A percentile compares a stretch with the other conserved stretches of the same genome.
Conservation (phyloP, 2,329 filamentous ascomycete species). For the Colletotrichum sublineola region DNA sequence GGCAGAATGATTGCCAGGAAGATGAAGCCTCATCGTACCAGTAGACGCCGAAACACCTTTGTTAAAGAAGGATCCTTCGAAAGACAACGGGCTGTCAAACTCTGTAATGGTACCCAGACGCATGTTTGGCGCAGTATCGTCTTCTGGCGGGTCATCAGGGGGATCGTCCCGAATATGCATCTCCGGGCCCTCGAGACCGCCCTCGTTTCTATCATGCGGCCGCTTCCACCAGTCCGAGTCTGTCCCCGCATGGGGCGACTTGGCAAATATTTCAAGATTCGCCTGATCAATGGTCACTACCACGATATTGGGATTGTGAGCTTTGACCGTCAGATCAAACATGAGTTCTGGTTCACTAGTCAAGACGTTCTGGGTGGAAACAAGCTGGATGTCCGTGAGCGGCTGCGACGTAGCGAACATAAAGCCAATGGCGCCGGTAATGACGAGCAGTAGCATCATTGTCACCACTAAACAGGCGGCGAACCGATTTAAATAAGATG, state of each 20-base stretch:
- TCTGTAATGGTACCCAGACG: constrained; percentile 88
- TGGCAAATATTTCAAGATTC: constrained; percentile 94
- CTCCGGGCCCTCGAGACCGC: constrained; percentile 30
- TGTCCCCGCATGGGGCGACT: constrained; percentile 87
- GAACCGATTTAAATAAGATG: constrained; percentile 77
- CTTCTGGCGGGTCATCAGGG: constrained; percentile 70
- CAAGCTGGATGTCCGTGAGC: constrained; percentile 81
- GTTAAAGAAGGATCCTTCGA: constrained; percentile 91
- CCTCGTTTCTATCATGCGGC: constrained; percentile 50
- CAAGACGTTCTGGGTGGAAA: constrained; percentile 88
- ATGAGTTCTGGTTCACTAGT: constrained; percentile 96
- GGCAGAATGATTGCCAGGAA: constrained; percentile 90
- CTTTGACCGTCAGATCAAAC: constrained; percentile 89
- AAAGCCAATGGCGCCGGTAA: constrained; percentile 89
- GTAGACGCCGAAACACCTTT: constrained; percentile 78
- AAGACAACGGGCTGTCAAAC: constrained; percentile 89
- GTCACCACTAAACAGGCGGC: constrained; percentile 90
- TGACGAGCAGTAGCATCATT: constrained; percentile 82
- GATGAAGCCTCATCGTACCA: constrained; percentile 84
- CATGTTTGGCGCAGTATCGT: constrained; percentile 83
- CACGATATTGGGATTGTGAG: constrained; percentile 93
- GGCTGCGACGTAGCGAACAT: constrained; percentile 93
- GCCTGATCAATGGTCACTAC: constrained; percentile 87
- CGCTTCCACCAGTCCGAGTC: constrained; percentile 72
- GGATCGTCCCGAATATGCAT: constrained; percentile 51